Evolutionary conservation across 371 early-diverging fungal genomes (phyloP), one percentile per base, ranked within the genome.

Genomic region (Massospora cicadina): DNA sequence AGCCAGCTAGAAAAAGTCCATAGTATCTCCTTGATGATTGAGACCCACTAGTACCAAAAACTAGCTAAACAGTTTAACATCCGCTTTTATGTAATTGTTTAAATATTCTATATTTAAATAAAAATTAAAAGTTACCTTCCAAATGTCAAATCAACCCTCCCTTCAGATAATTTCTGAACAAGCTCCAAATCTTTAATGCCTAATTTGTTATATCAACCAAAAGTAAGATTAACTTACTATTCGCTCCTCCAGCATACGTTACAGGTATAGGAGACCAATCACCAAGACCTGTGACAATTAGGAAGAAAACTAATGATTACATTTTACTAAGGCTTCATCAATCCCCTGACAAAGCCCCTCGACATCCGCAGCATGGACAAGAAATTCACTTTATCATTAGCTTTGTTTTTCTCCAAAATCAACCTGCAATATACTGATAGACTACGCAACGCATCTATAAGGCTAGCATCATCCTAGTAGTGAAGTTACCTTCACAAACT

Each of bases 311-410:
- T 23, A 13, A 12, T 23, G 33, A 63, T 66, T 72, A 79, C 83
- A 70, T 72, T 74, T 68, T 2, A 97, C 94, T 10, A 98, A 82
- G 2, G 84, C 84, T 65, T 80, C 74, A 68, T 98, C 98, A 65
- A 98, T 89, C 1, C 98, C 98, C 33, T 84, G 77, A 72, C 93
- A 93, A 54, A 95, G 75, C 2, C 98, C 98, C 72, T 98, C 98
- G 24, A 98, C 96, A 74, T 98, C 95, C 1, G 96, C 94, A 0
- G 98, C 98, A 73, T 98, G 98, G 28, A 98, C 83, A 55, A 98
- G 72, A 68, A 98, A 92, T 75, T 98, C 98, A 66, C 89, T 86
- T 70, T 31, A 26, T 1, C 21, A 24, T 62, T 21, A 33, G 17
- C 54, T 23, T 32, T 13, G 43, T n/a, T 58, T 55, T n/a, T 26